Base-by-base conservation (phyloP, 768 basidiomycete genomes). In the Daedalea quercina region DNA sequence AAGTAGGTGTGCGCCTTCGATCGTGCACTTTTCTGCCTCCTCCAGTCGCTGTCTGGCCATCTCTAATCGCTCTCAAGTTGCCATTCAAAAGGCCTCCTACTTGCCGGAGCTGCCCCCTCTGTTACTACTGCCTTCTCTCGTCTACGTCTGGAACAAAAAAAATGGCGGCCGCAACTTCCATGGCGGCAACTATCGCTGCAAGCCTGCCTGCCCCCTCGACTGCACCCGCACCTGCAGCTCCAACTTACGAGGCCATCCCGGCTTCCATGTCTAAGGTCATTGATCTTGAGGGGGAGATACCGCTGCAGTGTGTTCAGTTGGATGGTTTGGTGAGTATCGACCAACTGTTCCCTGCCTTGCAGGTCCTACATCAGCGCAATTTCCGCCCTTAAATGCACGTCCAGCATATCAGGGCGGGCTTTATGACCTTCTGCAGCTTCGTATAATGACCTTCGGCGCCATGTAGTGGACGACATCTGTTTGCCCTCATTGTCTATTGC, bases 181-280 rank as follows among this genome's bases (percentile, higher is more conserved):
- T 96, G 90, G 94, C 94, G 47, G 91, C 91, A 66, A 84, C 92
- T 44, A 77, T 95, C 24, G 91, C 93, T 62, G 93, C 94, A 26
- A 84, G 87, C 23, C 72, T 88, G 25, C 87, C 90, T 15, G 76
- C 81, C 57, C 81, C 84, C 11, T 71, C 79, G 45, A 69, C 84
- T 23, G 76, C 81, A 9, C 79, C 82, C 9, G 72, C 76, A 13
- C 82, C 86, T 15, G 76, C 76, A 54, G 78, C 80, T 9, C 83
- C 86, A 17, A 80, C 77, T 24, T 85, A 90, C 71, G 91, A 94
- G 69, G 85, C 85, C 42, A 90, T 96, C 56, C 94, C 94, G 17
- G 80, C 92, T 3, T 89, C 91, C 56, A 91, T 95, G 88, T 81
- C 92, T 43, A 93, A 90, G 67, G 85, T 85, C 49, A 85, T 97